Percentiles rank a stretch among this genome's conserved stretches.
These are phyloP conservation scores for Yamadazyma mexicana DNA, from an alignment of 1,139 yeast species.

Conservation along the genomic window DNA sequence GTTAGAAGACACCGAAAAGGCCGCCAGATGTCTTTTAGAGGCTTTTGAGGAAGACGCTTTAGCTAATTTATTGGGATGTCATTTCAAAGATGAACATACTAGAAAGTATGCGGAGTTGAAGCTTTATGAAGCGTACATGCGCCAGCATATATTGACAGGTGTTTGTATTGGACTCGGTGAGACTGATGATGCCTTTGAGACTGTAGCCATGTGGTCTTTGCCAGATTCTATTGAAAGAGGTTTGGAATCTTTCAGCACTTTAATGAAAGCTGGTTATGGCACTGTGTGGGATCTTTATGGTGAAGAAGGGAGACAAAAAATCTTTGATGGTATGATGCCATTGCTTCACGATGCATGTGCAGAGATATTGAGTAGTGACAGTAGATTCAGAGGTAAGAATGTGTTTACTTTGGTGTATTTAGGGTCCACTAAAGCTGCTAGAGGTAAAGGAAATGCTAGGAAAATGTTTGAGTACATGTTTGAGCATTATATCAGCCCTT, in stretches of 20 bases:
- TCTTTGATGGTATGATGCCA: slow-evolving; percentile 58
- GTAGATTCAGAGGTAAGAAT: slow-evolving; percentile 38
- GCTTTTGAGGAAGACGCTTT: slow-evolving; percentile 56
- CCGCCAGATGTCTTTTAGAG: slow-evolving; percentile 52
- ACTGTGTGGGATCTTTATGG: slow-evolving; percentile 53
- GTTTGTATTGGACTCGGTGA: slow-evolving; percentile 51
- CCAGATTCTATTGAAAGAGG: slow-evolving; percentile 50
- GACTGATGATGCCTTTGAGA: slow-evolving; percentile 50
- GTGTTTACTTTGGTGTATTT: slow-evolving; percentile 61
- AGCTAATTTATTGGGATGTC: slow-evolving; percentile 47
- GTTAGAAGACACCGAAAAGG: slow-evolving; percentile 49
- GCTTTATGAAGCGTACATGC: slow-evolving; percentile 57
- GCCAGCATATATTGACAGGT: slow-evolving; percentile 59
- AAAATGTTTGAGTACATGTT: slow-evolving; percentile 58
- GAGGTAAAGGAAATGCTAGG: slow-evolving; percentile 70
- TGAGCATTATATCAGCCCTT: slow-evolving; percentile 47
- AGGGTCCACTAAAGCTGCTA: slow-evolving; percentile 57
- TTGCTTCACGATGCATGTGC: slow-evolving; percentile 53
- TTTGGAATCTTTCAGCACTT: slow-evolving; percentile 48
- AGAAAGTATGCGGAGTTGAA: slow-evolving; percentile 43
- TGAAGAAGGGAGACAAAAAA: slow-evolving; percentile 52
- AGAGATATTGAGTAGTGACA: slow-evolving; percentile 33
- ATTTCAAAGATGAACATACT: slow-evolving; percentile 37
- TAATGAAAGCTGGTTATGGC: slow-evolving; percentile 60
- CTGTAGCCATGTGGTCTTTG: slow-evolving; percentile 62